These are phyloP conservation scores for Wallemia ichthyophaga DNA, from an alignment of 1,284 basidiomycete species.

Conservation along the genomic window DNA sequence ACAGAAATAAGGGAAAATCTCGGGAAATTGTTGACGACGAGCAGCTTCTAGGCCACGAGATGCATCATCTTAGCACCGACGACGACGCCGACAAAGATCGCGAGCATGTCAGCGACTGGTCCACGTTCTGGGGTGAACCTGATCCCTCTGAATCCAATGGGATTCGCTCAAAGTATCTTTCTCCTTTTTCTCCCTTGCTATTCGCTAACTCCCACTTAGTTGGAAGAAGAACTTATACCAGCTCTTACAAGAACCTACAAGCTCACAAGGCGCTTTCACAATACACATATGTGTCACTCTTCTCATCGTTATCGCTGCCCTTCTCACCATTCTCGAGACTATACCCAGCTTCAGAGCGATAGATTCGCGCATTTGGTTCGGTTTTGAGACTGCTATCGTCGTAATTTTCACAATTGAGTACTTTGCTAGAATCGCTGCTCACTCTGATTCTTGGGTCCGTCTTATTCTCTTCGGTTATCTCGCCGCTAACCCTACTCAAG, in stretches of 20 bases:
- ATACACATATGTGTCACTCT: constrained; percentile 28
- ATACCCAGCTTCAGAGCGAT: constrained; percentile 47
- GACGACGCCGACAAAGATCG: not conserved
- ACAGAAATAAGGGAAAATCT: not conserved
- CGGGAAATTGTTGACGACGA: not conserved
- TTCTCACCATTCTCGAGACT: constrained; percentile 56
- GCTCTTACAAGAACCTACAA: not conserved
- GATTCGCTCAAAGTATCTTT: not conserved
- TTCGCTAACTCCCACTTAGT: not conserved
- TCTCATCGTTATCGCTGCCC: constrained; percentile 34
- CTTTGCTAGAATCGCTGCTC: constrained; percentile 13
- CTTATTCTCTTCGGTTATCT: not conserved
- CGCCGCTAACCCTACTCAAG: not conserved
- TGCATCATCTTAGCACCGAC: not conserved
- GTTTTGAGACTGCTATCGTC: constrained; percentile 39
- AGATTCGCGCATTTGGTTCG: constrained; percentile 43
- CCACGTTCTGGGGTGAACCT: not conserved
- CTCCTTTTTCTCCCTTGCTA: not conserved
- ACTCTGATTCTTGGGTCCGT: constrained; percentile 15
- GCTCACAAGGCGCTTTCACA: not conserved
- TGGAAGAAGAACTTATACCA: not conserved
- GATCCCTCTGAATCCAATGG: not conserved
- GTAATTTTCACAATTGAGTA: constrained; percentile 58
- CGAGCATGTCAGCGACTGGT: not conserved
- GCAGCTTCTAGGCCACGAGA: not conserved